Conservation (phyloP, 2,329 filamentous ascomycete genomes). For the Ascochyta pisi region DNA sequence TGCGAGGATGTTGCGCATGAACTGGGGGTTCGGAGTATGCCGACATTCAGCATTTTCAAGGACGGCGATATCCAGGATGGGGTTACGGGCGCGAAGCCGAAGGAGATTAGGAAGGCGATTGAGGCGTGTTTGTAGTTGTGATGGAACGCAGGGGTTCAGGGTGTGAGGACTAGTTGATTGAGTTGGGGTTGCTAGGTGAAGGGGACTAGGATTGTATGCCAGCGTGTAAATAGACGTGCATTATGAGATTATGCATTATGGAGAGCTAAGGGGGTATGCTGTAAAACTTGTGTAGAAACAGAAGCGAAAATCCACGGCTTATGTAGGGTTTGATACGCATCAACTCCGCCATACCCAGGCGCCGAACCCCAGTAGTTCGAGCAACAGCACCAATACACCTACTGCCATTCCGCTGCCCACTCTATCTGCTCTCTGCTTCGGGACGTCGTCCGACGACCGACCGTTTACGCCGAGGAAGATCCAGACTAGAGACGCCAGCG, state of each 20-base stretch:
- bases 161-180: too few species aligned
- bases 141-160: not conserved
- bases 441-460: constrained; percentile 9
- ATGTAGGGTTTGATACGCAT: not conserved
- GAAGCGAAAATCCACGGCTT: not conserved
- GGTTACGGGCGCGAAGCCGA: constrained; percentile 28
- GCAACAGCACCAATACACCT: constrained; percentile 24
- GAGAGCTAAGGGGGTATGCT: not conserved
- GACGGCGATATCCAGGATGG: constrained; percentile 39
- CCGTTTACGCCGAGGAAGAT: constrained; percentile 26
- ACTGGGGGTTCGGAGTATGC: constrained; percentile 36
- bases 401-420: constrained; percentile 31
- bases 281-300: not conserved
- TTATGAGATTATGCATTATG: not conserved
- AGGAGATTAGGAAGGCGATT: constrained; percentile 34
- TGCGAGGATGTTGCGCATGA: constrained; percentile 42
- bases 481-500: constrained; percentile 30
- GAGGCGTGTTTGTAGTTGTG: constrained; percentile 26
- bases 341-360: constrained; percentile 21
- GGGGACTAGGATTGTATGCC: not conserved
- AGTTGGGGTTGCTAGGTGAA: not conserved
- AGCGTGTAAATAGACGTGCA: too few species aligned
- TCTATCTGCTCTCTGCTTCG: constrained; percentile 20
- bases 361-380: constrained; percentile 25
- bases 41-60: constrained; percentile 39